Evolutionary conservation across 345 rosid genomes (phyloP).

Genomic region (Arabidopsis suecica): DNA sequence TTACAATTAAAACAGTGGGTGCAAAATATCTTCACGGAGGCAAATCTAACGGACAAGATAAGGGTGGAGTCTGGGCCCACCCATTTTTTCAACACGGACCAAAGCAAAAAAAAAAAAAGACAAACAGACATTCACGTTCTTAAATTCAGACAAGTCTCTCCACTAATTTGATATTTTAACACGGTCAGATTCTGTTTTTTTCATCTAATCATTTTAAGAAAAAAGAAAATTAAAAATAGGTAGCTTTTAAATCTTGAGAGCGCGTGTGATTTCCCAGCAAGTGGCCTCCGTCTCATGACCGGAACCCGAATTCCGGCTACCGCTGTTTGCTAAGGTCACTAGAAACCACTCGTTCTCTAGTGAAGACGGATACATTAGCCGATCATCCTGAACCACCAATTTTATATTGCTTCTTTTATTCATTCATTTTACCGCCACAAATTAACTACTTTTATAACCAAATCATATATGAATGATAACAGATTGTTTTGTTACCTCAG

Average conservation of each 20-base stretch:
- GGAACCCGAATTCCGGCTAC: slow-evolving; percentile 34
- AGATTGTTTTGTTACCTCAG: slow-evolving; percentile 63
- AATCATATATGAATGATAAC: neutral
- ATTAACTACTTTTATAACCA: neutral
- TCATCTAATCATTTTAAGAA: neutral
- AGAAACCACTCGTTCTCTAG: slow-evolving; percentile 72
- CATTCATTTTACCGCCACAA: neutral
- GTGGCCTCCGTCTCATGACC: slow-evolving; percentile 37
- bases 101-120: neutral
- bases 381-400: slow-evolving; percentile 69
- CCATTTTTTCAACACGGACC: neutral
- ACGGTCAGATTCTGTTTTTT: slow-evolving; percentile 5
- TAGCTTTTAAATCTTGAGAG: slow-evolving; percentile 52
- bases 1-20: neutral
- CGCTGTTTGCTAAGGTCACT: slow-evolving; percentile 72
- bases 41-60: slow-evolving; percentile 17
- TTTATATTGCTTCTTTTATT: neutral
- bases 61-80: slow-evolving; percentile 21
- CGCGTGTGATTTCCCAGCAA: slow-evolving; percentile 89
- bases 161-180: neutral
- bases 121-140: slow-evolving; percentile 31
- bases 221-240: neutral
- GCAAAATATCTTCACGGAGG: slow-evolving; percentile 14
- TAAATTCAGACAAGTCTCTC: neutral
- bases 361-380: slow-evolving; percentile 79